Conservation (phyloP, 2,329 filamentous ascomycete genomes). For the Magnaporthiopsis poae region DNA sequence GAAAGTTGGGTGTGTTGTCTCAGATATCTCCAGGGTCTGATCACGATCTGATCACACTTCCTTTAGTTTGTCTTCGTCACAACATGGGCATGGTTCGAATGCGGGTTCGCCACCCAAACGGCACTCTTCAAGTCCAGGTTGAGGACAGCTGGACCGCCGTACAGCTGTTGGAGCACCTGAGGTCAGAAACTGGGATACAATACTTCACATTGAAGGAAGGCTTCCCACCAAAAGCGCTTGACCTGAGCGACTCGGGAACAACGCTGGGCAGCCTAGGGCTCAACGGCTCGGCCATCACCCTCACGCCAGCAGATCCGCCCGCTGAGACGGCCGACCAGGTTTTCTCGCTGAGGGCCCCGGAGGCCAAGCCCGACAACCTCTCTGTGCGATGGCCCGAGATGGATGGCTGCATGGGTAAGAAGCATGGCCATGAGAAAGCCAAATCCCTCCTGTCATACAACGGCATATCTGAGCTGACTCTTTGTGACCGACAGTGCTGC, state of each 20-base stretch:
- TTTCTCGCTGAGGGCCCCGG: not conserved
- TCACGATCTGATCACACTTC: no score
- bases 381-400: conserved; percentile 8
- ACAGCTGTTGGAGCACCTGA: conserved; percentile 51
- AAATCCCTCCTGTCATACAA: no score
- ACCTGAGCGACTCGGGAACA: conserved; percentile 40
- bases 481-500: conserved; percentile 46
- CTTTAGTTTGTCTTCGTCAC: no score
- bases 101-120: conserved; percentile 64
- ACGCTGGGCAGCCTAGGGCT: conserved; percentile 36
- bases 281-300: conserved; percentile 39
- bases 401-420: conserved; percentile 8
- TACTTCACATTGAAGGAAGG: conserved; percentile 73
- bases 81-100: conserved; percentile 45
- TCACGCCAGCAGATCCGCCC: conserved; percentile 16
- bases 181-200: conserved; percentile 52
- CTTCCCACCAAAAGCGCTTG: conserved; percentile 65
- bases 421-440: no score
- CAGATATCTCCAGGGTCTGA: no score
- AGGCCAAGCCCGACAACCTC: conserved; percentile 3
- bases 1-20: no score
- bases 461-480: not conserved
- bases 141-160: conserved; percentile 57
- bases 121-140: conserved; percentile 60
- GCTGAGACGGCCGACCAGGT: not conserved